phyloP scores from a whole-genome alignment of 305 asterid species.

The Fraxinus greggii region DNA sequence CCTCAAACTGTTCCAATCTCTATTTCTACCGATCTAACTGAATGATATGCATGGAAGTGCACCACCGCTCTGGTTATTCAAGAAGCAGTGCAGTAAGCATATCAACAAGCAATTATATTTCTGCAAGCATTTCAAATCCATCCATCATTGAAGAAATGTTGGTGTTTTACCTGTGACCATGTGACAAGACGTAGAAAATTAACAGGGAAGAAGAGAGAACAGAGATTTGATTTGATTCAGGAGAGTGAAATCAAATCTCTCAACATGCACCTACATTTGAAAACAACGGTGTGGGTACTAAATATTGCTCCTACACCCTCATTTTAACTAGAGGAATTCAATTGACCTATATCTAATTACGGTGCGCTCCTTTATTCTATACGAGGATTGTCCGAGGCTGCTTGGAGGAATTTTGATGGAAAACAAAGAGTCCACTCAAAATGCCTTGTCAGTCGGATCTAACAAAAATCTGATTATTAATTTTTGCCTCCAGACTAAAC shows the following conservation, averaged over 20 bases:
- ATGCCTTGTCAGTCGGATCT: not conserved
- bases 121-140: not conserved
- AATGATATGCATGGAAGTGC: not conserved
- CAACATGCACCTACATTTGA: not conserved
- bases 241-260: not conserved
- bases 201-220: not conserved
- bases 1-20: not conserved
- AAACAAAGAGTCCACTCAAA: not conserved
- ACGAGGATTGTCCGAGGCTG: not conserved
- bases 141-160: not conserved
- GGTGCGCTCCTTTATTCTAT: not conserved
- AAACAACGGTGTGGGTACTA: not conserved
- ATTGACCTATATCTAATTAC: not conserved
- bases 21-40: not conserved
- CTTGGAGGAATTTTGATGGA: not conserved
- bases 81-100: not conserved
- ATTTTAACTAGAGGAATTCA: not conserved
- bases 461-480: not conserved
- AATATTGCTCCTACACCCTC: not conserved
- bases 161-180: not conserved
- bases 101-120: not conserved
- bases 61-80: not conserved
- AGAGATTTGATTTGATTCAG: not conserved
- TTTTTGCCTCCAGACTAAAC: not conserved
- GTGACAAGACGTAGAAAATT: not conserved